These are phyloP conservation scores for Rhododendron vialii DNA, from an alignment of 148 eudicot species.

Conservation along the genomic window DNA sequence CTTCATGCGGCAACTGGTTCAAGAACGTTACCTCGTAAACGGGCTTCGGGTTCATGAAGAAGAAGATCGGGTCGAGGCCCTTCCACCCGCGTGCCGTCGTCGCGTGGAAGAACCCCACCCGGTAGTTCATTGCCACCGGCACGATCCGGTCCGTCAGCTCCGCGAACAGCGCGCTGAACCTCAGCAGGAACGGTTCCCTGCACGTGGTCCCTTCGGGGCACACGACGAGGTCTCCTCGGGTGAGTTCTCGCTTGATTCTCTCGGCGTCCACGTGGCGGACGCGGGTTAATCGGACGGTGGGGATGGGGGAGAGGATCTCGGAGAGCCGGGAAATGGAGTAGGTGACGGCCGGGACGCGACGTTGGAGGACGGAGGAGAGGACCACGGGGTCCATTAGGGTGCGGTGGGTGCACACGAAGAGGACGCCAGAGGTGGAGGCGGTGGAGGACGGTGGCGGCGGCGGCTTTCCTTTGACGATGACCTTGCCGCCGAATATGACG, in stretches of 20 bases:
- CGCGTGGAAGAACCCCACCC: slow-evolving; percentile 78
- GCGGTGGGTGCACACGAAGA: slow-evolving; percentile 84
- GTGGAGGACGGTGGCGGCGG: slow-evolving; percentile 55
- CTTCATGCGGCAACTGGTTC: slow-evolving; percentile 75
- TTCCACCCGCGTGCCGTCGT: slow-evolving; percentile 96
- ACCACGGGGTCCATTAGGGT: slow-evolving; percentile 93
- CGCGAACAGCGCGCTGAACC: slow-evolving; percentile 80
- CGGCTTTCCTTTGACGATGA: slow-evolving; percentile 67
- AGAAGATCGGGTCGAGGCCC: slow-evolving; percentile 80
- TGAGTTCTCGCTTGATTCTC: slow-evolving; percentile 44
- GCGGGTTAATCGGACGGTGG: slow-evolving; percentile 72
- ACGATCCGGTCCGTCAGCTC: slow-evolving; percentile 78
- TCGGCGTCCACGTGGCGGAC: slow-evolving; percentile 65
- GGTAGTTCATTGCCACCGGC: slow-evolving; percentile 71
- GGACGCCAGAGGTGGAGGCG: slow-evolving; percentile 44
- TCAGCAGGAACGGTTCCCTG: slow-evolving; percentile 73
- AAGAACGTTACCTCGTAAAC: slow-evolving; percentile 83
- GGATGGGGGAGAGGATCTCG: slow-evolving; percentile 83
- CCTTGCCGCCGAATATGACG: slow-evolving; percentile 52
- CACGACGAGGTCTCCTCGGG: slow-evolving; percentile 63
- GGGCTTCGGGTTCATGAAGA: slow-evolving; percentile 92
- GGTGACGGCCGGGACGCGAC: slow-evolving; percentile 81
- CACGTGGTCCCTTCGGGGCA: slow-evolving; percentile 96
- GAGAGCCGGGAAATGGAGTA: slow-evolving; percentile 77
- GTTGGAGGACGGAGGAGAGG: slow-evolving; percentile 63